Evolutionary conservation across 2,329 filamentous ascomycete species (phyloP).

Genomic region (Monosporascus sp.): DNA sequence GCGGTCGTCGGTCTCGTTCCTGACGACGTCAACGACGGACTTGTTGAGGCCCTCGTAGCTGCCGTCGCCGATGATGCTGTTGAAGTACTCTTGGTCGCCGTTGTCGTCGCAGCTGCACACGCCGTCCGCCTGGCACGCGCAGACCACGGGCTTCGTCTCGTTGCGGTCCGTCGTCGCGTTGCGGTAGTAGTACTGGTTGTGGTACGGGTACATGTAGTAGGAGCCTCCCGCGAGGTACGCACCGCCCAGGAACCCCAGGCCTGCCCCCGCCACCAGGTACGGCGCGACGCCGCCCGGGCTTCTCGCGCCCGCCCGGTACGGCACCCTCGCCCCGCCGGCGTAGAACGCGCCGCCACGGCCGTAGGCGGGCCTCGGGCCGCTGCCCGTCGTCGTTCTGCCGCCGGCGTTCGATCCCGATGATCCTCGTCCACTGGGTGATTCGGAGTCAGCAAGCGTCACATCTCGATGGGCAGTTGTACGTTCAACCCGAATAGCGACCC

Average conservation of each 20-base stretch:
- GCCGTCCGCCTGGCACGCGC: slow-evolving; percentile 50
- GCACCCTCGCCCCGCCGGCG: slow-evolving; percentile 55
- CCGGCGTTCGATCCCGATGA: slow-evolving; percentile 36
- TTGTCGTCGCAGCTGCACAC: slow-evolving; percentile 59
- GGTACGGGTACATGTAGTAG: slow-evolving; percentile 50
- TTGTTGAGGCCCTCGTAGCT: slow-evolving; percentile 55
- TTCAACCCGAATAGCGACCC: too few relatives aligned
- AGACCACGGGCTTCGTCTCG: slow-evolving; percentile 56
- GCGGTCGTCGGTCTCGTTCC: slow-evolving; percentile 52
- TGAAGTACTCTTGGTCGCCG: slow-evolving; percentile 54
- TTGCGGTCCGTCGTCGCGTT: slow-evolving; percentile 47
- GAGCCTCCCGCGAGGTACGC: slow-evolving; percentile 49
- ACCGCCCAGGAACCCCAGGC: slow-evolving; percentile 51
- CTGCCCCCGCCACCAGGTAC: slow-evolving; percentile 41
- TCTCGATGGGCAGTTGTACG: too few relatives aligned
- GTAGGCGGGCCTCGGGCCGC: slow-evolving; percentile 50
- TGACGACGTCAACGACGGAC: slow-evolving; percentile 54
- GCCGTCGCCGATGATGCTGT: slow-evolving; percentile 60
- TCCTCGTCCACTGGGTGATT: slow-evolving; percentile 14
- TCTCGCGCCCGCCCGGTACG: slow-evolving; percentile 52
- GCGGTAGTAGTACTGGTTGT: slow-evolving; percentile 39
- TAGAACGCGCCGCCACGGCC: slow-evolving; percentile 60
- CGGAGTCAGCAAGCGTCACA: slow-evolving; percentile 1
- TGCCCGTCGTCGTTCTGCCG: slow-evolving; percentile 51
- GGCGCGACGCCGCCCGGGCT: slow-evolving; percentile 47